Base-by-base conservation (phyloP, 805 yeast species). In the Saturnispora serradocipensis region DNA sequence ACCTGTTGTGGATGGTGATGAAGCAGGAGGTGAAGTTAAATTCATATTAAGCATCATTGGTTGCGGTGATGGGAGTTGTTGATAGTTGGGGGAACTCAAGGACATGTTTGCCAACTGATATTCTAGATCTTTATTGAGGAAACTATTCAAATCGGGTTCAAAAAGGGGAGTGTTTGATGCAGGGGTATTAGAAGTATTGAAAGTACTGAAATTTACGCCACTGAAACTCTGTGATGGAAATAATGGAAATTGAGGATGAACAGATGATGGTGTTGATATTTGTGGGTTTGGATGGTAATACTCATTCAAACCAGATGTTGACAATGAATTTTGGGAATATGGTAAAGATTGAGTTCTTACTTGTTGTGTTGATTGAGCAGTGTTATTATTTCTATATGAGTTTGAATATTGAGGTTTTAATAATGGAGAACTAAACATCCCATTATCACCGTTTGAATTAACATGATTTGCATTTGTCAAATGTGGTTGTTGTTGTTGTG, bases 81-180 rank as follows among this genome's bases (percentile, higher is more conserved):
- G 28, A 13, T 13, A 38, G 13, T 47, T 46, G 8, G 36, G 13
- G n/a, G 50, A 40, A 27, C 47, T 55, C 20, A 59, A 51, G 8
- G 61, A 52, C 45, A 59, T 51, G 36, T 51, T 51, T 32, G 53
- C 49, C 35, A 59, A 38, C 35, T 57, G 60, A 30, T 52, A 50
- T 38, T 58, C 62, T 18, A 59, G 51, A 43, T 59, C 60, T 22
- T 57, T 58, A 43, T 59, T 56, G 13, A 59, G 46, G 27, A 54
- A 58, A 44, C 45, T 49, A 24, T 44, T 42, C 22, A 53, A 45
- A 50, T 54, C 57, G 35, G 48, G 46, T 20, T 50, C 27, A 27
- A 48, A 43, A 24, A 49, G 22, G 9, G 42, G 42, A 18, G 42
- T 53, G 34, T 50, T 46, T 27, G 50, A 24, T 25, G 55, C 6